Conservation (phyloP, 768 basidiomycete genomes). For the Podaxis sp. region DNA sequence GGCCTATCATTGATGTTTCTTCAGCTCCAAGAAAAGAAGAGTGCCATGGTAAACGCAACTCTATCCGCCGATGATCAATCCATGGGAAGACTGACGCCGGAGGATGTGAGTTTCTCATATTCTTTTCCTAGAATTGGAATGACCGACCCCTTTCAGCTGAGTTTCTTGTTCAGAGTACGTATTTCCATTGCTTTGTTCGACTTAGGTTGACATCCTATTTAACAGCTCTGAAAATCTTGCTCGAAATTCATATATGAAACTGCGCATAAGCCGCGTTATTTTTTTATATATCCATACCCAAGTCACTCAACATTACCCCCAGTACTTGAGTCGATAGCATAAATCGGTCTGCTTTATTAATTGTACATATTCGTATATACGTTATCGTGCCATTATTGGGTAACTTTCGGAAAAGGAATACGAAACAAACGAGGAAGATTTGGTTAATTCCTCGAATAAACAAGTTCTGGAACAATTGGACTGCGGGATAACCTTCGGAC, state of each 20-base stretch:
- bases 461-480: too few relatives aligned
- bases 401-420: too few relatives aligned
- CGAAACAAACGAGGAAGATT: too few relatives aligned
- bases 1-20: background rate
- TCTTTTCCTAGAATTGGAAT: slow-evolving; percentile 10
- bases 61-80: slow-evolving; percentile 81
- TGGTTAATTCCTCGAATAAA: too few relatives aligned
- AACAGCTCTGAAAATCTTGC: background rate
- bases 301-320: too few relatives aligned
- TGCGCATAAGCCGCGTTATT: background rate
- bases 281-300: background rate
- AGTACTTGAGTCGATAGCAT: too few relatives aligned
- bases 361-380: background rate
- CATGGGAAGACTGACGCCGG: slow-evolving; percentile 90
- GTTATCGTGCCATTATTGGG: too few relatives aligned
- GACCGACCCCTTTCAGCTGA: slow-evolving; percentile 31
- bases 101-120: slow-evolving; percentile 47
- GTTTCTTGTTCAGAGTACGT: slow-evolving; percentile 56
- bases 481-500: too few relatives aligned
- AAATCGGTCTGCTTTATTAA: background rate
- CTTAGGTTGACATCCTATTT: background rate
- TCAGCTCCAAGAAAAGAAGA: slow-evolving; percentile 94
- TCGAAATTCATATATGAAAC: background rate
- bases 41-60: slow-evolving; percentile 90
- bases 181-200: background rate